Evolutionary conservation across 2,329 filamentous ascomycete genomes (phyloP), one percentile per base, ranked within the genome.

Genomic region (Ophiosphaerella korrae): DNA sequence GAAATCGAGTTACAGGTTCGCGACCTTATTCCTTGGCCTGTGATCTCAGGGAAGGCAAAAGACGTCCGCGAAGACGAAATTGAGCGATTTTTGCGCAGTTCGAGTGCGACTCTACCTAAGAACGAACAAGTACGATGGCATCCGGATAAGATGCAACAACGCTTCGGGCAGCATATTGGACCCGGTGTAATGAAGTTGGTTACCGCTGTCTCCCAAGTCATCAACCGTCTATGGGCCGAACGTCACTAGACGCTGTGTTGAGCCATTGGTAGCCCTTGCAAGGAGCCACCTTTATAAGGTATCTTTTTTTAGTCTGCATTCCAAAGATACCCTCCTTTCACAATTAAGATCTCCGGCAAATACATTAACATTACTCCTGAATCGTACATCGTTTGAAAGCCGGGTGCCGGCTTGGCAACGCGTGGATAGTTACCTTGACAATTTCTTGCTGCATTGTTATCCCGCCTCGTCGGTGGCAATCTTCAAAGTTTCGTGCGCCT

Each of bases 141-240:
- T 77, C 94, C 94, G 3, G 94, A 99, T 76, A 99, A 97, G 79
- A 89, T 97, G 48, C 91, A 97, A 78, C 94, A 97, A 76, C 84
- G 86, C 45, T 87, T 96, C 53, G 90, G 91, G 3, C 77, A 84
- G 52, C 79, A 80, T 12, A 84, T 96, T 42, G 88, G 92, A 41
- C 81, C 85, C 21, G 81, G 81, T 3, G 84, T 89, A 3, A 87
- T 96, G 81, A 85, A 84, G 67, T 82, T 86, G 46, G 89, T 97
- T 36, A 99, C 93, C 9, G 88, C 89, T 6, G 87, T 96, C 8
- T 99, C 97, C 67, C 93, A 97, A 75, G 86, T 92, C 26, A 82
- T 97, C 40, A 94, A 99, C 77, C 80, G 78, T 44, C 75, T 97
- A 64, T 96, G 90, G 89, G 82, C 78, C 47, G 87, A 90, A 35